These are phyloP conservation scores for Amylocarpus encephaloides DNA, from an alignment of 2,329 filamentous ascomycete species.

Conservation along the genomic window DNA sequence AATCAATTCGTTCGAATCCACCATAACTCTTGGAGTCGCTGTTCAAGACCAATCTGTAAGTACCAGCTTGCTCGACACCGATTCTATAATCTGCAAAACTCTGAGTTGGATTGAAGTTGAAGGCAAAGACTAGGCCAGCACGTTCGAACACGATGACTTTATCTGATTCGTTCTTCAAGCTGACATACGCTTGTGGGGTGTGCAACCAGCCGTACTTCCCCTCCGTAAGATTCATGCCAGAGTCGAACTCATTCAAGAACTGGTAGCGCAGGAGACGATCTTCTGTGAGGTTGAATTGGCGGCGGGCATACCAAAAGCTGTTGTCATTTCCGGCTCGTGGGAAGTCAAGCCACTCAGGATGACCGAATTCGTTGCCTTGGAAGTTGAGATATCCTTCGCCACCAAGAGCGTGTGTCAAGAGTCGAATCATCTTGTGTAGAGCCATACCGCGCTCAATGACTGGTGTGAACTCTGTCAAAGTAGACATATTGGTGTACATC, in stretches of 20 bases:
- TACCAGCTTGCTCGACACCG: conserved; percentile 76
- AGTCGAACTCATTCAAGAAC: conserved; percentile 91
- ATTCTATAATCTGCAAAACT: conserved; percentile 92
- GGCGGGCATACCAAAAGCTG: conserved; percentile 88
- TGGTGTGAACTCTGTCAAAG: conserved; percentile 72
- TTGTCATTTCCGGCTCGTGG: conserved; percentile 88
- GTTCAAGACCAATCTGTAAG: conserved; percentile 80
- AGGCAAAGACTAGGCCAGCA: conserved; percentile 82
- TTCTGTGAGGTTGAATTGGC: conserved; percentile 88
- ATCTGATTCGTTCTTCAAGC: conserved; percentile 86
- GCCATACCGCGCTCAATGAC: conserved; percentile 86
- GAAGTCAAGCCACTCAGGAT: conserved; percentile 98
- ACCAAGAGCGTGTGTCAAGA: conserved; percentile 84
- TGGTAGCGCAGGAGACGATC: conserved; percentile 80
- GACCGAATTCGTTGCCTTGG: conserved; percentile 97
- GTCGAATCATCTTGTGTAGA: conserved; percentile 94
- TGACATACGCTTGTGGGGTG: conserved; percentile 80
- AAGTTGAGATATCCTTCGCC: conserved; percentile 98
- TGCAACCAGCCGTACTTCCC: conserved; percentile 88
- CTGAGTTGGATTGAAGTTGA: conserved; percentile 85
- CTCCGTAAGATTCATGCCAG: conserved; percentile 82
- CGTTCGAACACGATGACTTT: conserved; percentile 96
- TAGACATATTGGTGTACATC: conserved; percentile 97
- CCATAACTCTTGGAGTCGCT: conserved; percentile 73
- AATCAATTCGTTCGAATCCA: conserved; percentile 70